Base-by-base conservation (phyloP, 495 filamentous ascomycete species). In the Hypoxylon perforatum region DNA sequence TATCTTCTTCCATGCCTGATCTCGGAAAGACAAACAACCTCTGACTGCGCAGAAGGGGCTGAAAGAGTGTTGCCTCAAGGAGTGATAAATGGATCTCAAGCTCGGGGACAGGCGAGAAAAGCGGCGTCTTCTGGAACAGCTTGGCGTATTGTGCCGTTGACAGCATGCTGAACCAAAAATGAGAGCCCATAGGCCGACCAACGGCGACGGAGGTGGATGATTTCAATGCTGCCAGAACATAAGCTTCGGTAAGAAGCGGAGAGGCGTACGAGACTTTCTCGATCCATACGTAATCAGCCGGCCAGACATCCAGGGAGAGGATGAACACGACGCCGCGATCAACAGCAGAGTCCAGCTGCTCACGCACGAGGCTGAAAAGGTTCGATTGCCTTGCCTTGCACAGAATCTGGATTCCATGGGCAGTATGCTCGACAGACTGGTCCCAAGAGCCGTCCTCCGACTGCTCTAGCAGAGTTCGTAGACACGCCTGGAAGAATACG, bases 211-310 rank as follows among this genome's bases (percentile, higher is more conserved):
- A 9, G 6, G n/a, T 28, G 46, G 42, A n/a, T 9, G 17, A 41
- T 44, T 74, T 48, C 5, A 71, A 15, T 2, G 80, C 79, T 0
- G 78, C 70, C 6, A 80, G 50, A 25, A 55, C 69, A 50, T 82
- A 82, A 3, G 72, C 61, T 38, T 76, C 22, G 0, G 66, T 57
- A 2, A 82, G 61, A 3, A 76, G 42, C 1, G 48, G 15, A 2
- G 72, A 79, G 18, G 55, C 54, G 53, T 78, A 82, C 4, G 67
- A 71, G 28, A 78, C 75, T 52, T 82, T 82, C 49, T 82, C 79
- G 7, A 81, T 72, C 80, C 80, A 82, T 2, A 80, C 18, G 35
- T 66, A 66, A 7, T 56, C 21, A n/a, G n/a, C n/a, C n/a, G n/a
- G n/a, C n/a, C n/a, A n/a, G n/a, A n/a, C n/a, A n/a, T n/a, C n/a